Evolutionary conservation across 148 eudicot species (phyloP).

Genomic region (Camellia japonica): DNA sequence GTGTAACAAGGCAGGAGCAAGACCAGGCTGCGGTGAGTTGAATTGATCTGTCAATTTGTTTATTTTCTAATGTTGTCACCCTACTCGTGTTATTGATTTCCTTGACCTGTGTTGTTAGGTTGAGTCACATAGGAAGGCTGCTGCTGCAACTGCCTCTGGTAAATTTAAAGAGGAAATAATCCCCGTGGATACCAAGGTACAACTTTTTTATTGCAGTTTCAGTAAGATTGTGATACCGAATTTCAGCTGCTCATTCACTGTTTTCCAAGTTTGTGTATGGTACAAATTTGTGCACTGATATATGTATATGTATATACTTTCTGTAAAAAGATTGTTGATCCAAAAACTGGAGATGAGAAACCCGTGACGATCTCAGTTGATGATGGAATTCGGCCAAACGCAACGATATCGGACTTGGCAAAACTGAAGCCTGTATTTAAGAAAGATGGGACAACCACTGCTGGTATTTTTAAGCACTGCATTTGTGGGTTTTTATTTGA

Average conservation of each 20-base stretch:
- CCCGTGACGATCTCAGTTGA: slow-evolving; percentile 74
- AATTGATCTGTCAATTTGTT: neutral
- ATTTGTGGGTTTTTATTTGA: neutral
- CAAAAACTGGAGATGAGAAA: slow-evolving; percentile 94
- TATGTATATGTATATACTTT: neutral
- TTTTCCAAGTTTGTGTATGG: neutral
- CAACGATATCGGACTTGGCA: slow-evolving; percentile 59
- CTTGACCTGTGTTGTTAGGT: slow-evolving; percentile 45
- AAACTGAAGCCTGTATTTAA: slow-evolving; percentile 90
- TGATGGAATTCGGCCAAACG: slow-evolving; percentile 87
- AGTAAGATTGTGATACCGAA: neutral
- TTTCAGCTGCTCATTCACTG: neutral
- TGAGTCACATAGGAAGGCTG: slow-evolving; percentile 95
- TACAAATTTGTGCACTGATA: neutral
- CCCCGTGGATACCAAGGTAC: slow-evolving; percentile 80
- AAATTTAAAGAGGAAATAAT: slow-evolving; percentile 87
- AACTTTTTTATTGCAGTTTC: neutral
- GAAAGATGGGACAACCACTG: slow-evolving; percentile 92
- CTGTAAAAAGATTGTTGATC: slow-evolving; percentile 73
- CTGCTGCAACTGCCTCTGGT: slow-evolving; percentile 95
- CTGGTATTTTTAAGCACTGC: slow-evolving; percentile 50
- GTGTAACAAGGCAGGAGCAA: slow-evolving; percentile 86
- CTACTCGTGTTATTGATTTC: neutral
- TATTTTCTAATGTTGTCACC: neutral
- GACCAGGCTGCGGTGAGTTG: slow-evolving; percentile 95